Evolutionary conservation across 257 asterid species (phyloP).

Genomic region (Phtheirospermum japonicum): DNA sequence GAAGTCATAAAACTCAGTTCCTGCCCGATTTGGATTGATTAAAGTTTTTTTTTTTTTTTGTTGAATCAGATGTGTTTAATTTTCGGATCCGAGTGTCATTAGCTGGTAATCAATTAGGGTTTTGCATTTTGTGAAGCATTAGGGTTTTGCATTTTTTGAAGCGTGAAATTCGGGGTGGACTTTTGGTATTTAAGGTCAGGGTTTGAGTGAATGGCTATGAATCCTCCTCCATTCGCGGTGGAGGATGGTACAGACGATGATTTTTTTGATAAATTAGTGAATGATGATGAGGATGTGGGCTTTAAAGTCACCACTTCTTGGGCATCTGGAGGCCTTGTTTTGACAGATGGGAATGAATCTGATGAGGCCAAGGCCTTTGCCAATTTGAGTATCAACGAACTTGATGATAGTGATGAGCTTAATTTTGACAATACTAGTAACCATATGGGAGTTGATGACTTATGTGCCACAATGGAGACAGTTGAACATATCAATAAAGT

Average conservation of each 20-base stretch:
- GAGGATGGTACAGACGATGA: conserved; percentile 98
- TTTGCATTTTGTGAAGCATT: conserved; percentile 26
- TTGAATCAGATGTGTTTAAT: conserved; percentile 29
- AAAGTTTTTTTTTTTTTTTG: not conserved
- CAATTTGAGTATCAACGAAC: conserved; percentile 57
- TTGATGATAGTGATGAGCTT: conserved; percentile 33
- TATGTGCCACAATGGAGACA: conserved; percentile 26
- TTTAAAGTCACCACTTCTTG: conserved; percentile 41
- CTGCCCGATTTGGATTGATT: conserved; percentile 36
- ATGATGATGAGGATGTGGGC: conserved; percentile 68
- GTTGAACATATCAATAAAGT: conserved; percentile 27
- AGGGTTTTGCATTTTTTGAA: no score
- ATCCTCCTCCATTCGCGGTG: conserved; percentile 93
- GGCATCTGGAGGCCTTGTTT: conserved; percentile 26
- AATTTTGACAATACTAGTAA: conserved; percentile 27
- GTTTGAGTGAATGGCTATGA: conserved; percentile 73
- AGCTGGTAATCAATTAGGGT: conserved; percentile 45
- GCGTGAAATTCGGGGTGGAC: conserved; percentile 8
- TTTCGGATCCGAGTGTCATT: conserved; percentile 50
- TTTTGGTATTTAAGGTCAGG: conserved; percentile 17
- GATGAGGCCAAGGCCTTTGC: conserved; percentile 76
- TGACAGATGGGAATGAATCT: conserved; percentile 51
- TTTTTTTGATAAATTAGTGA: conserved; percentile 86
- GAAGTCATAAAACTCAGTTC: conserved; percentile 59
- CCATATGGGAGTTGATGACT: conserved; percentile 27